These are phyloP conservation scores for Actinomortierella ambigua DNA, from an alignment of 371 early-diverging fungal genomes.

Conservation along the genomic window DNA sequence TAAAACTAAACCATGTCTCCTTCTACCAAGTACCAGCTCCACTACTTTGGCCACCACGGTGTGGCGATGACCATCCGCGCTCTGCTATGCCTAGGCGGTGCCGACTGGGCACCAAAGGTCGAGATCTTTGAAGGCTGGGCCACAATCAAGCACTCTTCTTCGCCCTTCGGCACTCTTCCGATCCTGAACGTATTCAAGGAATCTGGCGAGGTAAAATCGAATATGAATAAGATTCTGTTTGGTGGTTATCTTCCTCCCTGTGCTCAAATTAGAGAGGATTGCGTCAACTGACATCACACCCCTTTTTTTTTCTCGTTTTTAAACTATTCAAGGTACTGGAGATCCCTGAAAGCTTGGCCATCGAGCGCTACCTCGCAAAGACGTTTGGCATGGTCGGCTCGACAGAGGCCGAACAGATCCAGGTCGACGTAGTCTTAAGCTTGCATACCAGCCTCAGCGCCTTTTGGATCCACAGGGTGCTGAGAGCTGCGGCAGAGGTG, in stretches of 20 bases:
- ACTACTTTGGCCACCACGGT: constrained; percentile 15
- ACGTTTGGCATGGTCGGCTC: constrained; percentile 18
- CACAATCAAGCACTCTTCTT: constrained; percentile 4
- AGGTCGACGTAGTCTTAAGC: constrained; percentile 12
- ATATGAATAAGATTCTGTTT: no score
- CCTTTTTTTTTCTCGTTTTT: constrained; percentile 14
- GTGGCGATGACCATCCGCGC: constrained; percentile 11
- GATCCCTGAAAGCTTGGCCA: constrained; percentile 24
- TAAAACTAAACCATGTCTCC: no score
- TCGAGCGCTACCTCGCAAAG: constrained; percentile 24
- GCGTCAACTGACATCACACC: constrained; percentile 18
- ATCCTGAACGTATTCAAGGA: constrained; percentile 7
- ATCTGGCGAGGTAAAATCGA: no score
- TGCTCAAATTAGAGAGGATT: no score
- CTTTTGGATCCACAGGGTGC: neutral
- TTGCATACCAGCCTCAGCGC: neutral
- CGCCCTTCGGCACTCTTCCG: constrained; percentile 13
- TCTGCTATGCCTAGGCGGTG: constrained; percentile 4
- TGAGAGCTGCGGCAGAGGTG: constrained; percentile 5
- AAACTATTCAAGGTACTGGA: constrained; percentile 5
- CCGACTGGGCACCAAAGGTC: constrained; percentile 9
- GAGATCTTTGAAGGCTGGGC: constrained; percentile 9
- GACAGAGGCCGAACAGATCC: constrained; percentile 6
- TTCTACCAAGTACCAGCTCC: constrained; percentile 6
- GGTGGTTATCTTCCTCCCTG: no score